A percentile compares a stretch with the other conserved stretches of the same genome.
phyloP scores from a whole-genome alignment of 352 stramenopile genomes.

The Pythium myriotylum region DNA sequence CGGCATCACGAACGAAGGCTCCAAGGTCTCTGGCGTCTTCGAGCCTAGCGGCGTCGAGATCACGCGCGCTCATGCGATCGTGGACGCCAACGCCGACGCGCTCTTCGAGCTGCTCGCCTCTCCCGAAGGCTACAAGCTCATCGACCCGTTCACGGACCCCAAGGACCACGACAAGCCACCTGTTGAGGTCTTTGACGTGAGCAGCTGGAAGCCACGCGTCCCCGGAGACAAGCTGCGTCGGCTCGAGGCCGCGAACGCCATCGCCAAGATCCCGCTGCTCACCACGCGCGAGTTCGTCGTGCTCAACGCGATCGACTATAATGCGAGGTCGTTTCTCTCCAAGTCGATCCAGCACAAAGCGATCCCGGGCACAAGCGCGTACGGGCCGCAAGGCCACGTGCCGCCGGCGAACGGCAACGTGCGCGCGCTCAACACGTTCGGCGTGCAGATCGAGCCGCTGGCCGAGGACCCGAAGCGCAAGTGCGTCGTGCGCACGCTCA shows the following conservation, averaged over 20 bases:
- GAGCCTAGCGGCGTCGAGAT: conserved; percentile 19
- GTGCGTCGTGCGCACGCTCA: conserved; percentile 21
- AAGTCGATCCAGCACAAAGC: conserved; percentile 23
- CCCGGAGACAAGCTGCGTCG: conserved; percentile 2
- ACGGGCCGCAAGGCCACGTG: not conserved
- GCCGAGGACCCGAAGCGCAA: conserved; percentile 3
- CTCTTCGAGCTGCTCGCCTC: conserved; percentile 36
- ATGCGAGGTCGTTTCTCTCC: conserved; percentile 13
- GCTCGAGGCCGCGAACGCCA: conserved; percentile 26
- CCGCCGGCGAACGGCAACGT: conserved; percentile 11
- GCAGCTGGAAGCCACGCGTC: conserved; percentile 14
- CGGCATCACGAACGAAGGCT: conserved; percentile 18
- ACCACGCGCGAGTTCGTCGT: conserved; percentile 23
- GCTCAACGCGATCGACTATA: conserved; percentile 29
- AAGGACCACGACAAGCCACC: conserved; percentile 25
- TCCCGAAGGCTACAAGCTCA: conserved; percentile 29
- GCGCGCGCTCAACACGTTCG: conserved; percentile 26
- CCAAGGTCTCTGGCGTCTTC: conserved; percentile 28
- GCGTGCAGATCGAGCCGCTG: conserved; percentile 17
- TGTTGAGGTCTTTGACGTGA: conserved; percentile 26
- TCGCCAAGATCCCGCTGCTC: conserved; percentile 24
- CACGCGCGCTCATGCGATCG: conserved; percentile 24
- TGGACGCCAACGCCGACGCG: conserved; percentile 24
- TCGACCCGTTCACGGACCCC: conserved; percentile 33
- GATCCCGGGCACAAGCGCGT: conserved; percentile 10